Evolutionary conservation across 441 rosid genomes (phyloP), one percentile per base, ranked within the genome.

Genomic region (Populus tomentosa): DNA sequence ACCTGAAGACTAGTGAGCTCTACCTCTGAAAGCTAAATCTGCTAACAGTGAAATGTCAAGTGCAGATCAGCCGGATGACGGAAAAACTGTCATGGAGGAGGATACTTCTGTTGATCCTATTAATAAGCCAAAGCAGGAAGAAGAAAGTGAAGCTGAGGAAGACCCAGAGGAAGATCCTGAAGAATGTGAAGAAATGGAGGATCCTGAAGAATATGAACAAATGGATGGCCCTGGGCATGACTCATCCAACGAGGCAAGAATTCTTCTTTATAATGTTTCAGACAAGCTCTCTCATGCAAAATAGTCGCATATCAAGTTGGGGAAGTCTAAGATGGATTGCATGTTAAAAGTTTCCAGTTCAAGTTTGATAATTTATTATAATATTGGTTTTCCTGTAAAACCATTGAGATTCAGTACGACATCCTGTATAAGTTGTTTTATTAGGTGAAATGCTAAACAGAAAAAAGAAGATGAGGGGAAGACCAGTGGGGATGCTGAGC

Each of bases 101-200:
- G 89, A 78, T 73, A 46, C 81, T 73, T 36, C 75, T 24, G 85
- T 71, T 28, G 88, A 73, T 35, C 79, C 80, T 36, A 86, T 78
- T 69, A 70, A 70, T 74, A 84, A 84, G 59, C 80, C 75, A 0
- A 86, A 84, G 63, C 79, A 78, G 61, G 90, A 90, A 71, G 89
- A 86, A 26, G 90, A 75, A 66, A 73, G 61, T 2, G 84, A 82
- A 67, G 70, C 85, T 63, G 92, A 90, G 16, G 98, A 91, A 80
- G 93, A 87, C 76, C 90, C 88, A 0, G 30, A 28, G 30, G 30
- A 28, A 28, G 30, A 28, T 28, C 30, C 30, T 28, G 30, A 28
- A 28, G 30, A 90, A 81, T 80, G 84, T 78, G 96, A 91, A 76
- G 94, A 89, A 78, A 84, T 83, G 87, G 96, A 87, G 67, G 92